Percentiles rank a stretch among this genome's conserved stretches.
Evolutionary conservation across 2,329 filamentous ascomycete genomes (phyloP).

Genomic region (Scleromitrula shiraiana): DNA sequence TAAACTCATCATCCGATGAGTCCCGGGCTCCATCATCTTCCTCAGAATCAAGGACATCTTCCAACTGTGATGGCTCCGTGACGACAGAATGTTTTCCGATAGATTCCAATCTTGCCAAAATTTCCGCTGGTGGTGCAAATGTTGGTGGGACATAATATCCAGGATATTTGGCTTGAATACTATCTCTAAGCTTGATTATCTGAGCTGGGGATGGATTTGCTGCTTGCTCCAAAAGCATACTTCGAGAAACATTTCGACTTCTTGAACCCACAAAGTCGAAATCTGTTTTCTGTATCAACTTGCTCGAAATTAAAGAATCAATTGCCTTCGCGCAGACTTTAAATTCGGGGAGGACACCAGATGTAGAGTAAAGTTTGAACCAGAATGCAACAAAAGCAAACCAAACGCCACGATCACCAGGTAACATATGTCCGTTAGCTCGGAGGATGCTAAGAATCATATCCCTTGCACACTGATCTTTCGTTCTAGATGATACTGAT

Average conservation of each 20-base stretch:
- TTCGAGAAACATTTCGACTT: slow-evolving; percentile 3
- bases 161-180: slow-evolving; percentile 19
- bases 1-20: slow-evolving; percentile 8
- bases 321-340: slow-evolving; percentile 20
- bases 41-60: slow-evolving; percentile 1
- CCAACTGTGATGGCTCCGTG: not conserved
- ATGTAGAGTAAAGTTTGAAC: slow-evolving; percentile 18
- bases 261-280: slow-evolving; percentile 4
- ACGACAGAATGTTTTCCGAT: slow-evolving; percentile 3
- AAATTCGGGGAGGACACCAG: slow-evolving; percentile 19
- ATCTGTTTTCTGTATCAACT: slow-evolving; percentile 12
- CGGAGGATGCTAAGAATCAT: slow-evolving; percentile 17
- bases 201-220: not conserved
- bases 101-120: slow-evolving; percentile 16
- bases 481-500: not conserved
- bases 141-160: slow-evolving; percentile 22
- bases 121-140: slow-evolving; percentile 18
- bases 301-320: slow-evolving; percentile 18
- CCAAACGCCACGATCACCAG: slow-evolving; percentile 26
- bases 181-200: slow-evolving; percentile 16
- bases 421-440: slow-evolving; percentile 23
- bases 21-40: not conserved
- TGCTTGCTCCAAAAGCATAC: not conserved
- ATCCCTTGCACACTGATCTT: slow-evolving; percentile 11
- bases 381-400: slow-evolving; percentile 23